Percentiles rank a stretch among this genome's conserved stretches.
These are phyloP conservation scores for Aurinia saxatilis DNA, from an alignment of 345 rosid species.

Conservation along the genomic window DNA sequence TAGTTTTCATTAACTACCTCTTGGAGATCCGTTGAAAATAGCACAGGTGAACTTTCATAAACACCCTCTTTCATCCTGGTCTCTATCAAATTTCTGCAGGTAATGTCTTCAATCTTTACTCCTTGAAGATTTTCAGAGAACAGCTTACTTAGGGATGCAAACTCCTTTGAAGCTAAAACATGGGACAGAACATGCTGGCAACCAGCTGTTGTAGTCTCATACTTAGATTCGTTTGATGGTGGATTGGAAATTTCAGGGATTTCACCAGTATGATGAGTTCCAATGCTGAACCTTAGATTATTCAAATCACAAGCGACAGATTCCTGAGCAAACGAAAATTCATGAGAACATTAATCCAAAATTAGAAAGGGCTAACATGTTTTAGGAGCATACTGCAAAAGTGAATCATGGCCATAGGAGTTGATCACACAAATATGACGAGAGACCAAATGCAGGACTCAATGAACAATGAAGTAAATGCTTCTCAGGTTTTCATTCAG, in stretches of 20 bases:
- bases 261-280: conserved; percentile 32
- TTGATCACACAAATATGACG: neutral
- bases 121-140: conserved; percentile 67
- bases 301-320: conserved; percentile 26
- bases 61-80: conserved; percentile 71
- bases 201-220: conserved; percentile 38
- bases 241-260: conserved; percentile 26
- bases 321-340: conserved; percentile 40
- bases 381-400: conserved; percentile 1
- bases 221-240: conserved; percentile 27
- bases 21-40: conserved; percentile 54
- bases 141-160: conserved; percentile 62
- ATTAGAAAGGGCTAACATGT: neutral
- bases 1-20: conserved; percentile 39
- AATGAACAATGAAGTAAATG: neutral
- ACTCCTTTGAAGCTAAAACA: conserved; percentile 63
- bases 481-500: neutral
- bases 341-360: neutral
- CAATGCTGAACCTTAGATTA: conserved; percentile 24
- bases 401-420: neutral
- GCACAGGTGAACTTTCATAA: conserved; percentile 60
- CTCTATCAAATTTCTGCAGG: conserved; percentile 47
- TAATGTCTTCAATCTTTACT: conserved; percentile 43
- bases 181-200: conserved; percentile 60
- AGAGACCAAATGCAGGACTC: neutral